Evolutionary conservation across 2,329 filamentous ascomycete genomes (phyloP).

Genomic region (Fusarium udum): DNA sequence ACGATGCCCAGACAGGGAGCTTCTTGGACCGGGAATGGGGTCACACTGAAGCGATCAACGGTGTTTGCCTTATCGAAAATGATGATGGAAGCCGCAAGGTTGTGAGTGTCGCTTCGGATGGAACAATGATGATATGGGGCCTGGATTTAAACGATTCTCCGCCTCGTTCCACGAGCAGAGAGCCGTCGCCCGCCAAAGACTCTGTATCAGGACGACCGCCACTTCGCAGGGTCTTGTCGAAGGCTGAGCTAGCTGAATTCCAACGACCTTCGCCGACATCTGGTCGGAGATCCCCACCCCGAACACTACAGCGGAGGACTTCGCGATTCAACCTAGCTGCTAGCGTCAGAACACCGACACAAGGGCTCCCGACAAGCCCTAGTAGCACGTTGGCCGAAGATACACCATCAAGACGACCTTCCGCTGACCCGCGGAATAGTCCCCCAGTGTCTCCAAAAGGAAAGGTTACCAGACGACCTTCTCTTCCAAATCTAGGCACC

Average conservation of each 20-base stretch:
- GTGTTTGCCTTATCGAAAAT: conserved; percentile 75
- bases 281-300: conserved; percentile 65
- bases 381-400: conserved; percentile 52
- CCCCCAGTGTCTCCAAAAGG: conserved; percentile 61
- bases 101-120: conserved; percentile 81
- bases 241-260: conserved; percentile 86
- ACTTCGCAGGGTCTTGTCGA: conserved; percentile 85
- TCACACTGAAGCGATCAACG: conserved; percentile 92
- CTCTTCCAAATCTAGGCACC: conserved; percentile 60
- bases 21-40: conserved; percentile 93
- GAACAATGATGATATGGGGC: conserved; percentile 84
- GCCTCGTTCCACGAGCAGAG: conserved; percentile 56
- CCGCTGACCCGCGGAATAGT: conserved; percentile 56
- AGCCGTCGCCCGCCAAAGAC: conserved; percentile 65
- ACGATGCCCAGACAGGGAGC: conserved; percentile 78
- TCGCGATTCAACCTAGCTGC: conserved; percentile 60
- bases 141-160: conserved; percentile 61
- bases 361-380: conserved; percentile 53
- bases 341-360: conserved; percentile 50
- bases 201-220: conserved; percentile 71
- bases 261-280: conserved; percentile 60
- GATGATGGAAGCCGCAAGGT: conserved; percentile 66
- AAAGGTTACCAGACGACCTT: conserved; percentile 60
- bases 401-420: conserved; percentile 60
- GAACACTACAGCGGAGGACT: conserved; percentile 62